Evolutionary conservation across 2,329 filamentous ascomycete genomes (phyloP).

Genomic region (Rutstroemia sp.): DNA sequence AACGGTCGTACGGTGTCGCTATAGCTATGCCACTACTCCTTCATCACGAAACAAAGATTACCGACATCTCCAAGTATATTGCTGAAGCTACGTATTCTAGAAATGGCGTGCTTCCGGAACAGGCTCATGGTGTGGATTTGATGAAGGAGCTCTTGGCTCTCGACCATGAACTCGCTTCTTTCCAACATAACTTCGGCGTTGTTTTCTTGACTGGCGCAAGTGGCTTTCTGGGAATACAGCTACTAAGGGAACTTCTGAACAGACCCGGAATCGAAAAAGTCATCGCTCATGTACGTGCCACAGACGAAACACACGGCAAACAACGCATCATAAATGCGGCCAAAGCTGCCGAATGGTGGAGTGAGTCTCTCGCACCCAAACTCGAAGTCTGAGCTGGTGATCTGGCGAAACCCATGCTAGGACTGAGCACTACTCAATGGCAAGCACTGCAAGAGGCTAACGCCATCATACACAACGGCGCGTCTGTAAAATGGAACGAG

Average conservation of each 20-base stretch:
- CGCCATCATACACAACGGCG: constrained; percentile 72
- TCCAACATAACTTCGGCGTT: not conserved
- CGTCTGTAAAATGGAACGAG: constrained; percentile 70
- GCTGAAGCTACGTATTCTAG: not conserved
- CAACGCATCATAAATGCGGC: not conserved
- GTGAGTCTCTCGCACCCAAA: not conserved
- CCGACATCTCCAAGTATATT: constrained; percentile 6
- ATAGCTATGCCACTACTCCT: constrained; percentile 4
- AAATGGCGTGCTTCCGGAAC: not conserved
- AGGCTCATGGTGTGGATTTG: not conserved
- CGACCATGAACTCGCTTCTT: not conserved
- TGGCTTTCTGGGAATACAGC: not conserved
- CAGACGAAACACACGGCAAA: not conserved
- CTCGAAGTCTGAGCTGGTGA: constrained; percentile 44
- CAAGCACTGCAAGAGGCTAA: constrained; percentile 57
- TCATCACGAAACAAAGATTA: constrained; percentile 3
- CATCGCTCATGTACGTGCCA: not conserved
- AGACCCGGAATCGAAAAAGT: not conserved
- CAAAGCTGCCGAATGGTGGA: constrained; percentile 4
- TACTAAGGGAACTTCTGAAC: not conserved
- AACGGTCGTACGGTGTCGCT: constrained; percentile 1
- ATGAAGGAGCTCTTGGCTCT: not conserved
- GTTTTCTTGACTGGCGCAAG: not conserved
- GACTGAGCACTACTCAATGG: constrained; percentile 58
- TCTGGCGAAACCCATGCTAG: constrained; percentile 65